Conservation (phyloP, 306 rosid species). For the Rosa persica region DNA sequence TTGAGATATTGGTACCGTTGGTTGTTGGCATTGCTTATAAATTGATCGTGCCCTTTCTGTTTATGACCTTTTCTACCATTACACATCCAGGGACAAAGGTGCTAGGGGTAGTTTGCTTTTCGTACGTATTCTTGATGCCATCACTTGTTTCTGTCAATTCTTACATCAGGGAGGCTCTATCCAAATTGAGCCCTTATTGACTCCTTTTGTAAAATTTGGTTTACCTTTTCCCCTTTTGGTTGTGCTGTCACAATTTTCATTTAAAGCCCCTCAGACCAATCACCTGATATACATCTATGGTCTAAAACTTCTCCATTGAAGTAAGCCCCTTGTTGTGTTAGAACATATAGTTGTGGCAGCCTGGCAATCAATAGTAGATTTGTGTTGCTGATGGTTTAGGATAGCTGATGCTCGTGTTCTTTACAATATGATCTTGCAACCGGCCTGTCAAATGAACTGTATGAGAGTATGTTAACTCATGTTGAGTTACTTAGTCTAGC, state of each 20-base stretch:
- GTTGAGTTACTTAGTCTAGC: not conserved
- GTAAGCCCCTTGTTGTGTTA: not conserved
- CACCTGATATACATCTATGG: not conserved
- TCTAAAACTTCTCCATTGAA: not conserved
- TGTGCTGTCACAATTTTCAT: not conserved
- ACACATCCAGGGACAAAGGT: conserved; percentile 5
- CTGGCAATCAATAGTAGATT: not conserved
- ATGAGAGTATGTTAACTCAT: not conserved
- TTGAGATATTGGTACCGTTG: conserved; percentile 5
- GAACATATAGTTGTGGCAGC: not conserved
- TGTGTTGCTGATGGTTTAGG: not conserved
- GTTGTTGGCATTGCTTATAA: conserved; percentile 18
- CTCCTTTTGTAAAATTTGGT: not conserved
- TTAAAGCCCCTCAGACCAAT: not conserved
- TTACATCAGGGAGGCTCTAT: not conserved
- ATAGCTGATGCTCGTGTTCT: not conserved
- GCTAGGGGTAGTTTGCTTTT: not conserved
- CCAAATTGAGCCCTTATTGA: not conserved
- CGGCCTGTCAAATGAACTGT: not conserved
- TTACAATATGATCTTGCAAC: not conserved
- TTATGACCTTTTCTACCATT: not conserved
- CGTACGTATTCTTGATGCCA: conserved; percentile 7
- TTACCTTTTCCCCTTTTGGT: not conserved
- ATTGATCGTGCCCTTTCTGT: not conserved
- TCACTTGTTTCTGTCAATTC: not conserved